These are phyloP conservation scores for Aspergillus sp. DNA, from an alignment of 2,329 filamentous ascomycete species.

Conservation along the genomic window DNA sequence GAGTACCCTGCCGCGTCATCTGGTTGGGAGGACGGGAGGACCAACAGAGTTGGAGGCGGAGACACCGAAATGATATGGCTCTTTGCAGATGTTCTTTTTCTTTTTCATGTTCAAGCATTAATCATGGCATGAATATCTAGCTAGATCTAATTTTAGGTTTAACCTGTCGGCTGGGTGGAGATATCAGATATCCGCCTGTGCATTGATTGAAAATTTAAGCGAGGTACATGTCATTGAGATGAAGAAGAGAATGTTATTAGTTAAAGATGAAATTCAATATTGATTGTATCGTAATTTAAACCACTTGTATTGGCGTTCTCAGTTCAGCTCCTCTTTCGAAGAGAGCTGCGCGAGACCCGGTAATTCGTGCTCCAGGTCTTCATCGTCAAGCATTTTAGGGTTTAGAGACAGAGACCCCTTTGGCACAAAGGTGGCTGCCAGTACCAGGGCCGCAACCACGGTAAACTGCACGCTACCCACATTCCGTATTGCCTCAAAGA, in stretches of 20 bases:
- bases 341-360: constrained; percentile 8
- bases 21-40: background rate
- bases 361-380: constrained; percentile 12
- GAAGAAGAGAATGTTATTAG: background rate
- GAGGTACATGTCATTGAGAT: background rate
- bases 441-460: constrained; percentile 12
- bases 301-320: background rate
- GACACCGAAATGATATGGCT: background rate
- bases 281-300: background rate
- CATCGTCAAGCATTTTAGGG: constrained; percentile 12
- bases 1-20: background rate
- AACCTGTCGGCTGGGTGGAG: too few relatives aligned
- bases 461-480: constrained; percentile 16
- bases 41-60: constrained; percentile 8
- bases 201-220: too few relatives aligned
- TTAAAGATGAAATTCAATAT: background rate
- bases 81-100: too few relatives aligned
- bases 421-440: constrained; percentile 16
- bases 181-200: too few relatives aligned
- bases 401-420: constrained; percentile 13
- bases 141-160: too few relatives aligned
- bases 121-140: background rate
- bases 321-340: constrained; percentile 11
- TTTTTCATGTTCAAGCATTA: background rate
- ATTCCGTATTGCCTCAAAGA: constrained; percentile 14